These are phyloP conservation scores for Schwanniomyces pseudopolymorphus DNA, from an alignment of 805 yeast species.

Conservation along the genomic window DNA sequence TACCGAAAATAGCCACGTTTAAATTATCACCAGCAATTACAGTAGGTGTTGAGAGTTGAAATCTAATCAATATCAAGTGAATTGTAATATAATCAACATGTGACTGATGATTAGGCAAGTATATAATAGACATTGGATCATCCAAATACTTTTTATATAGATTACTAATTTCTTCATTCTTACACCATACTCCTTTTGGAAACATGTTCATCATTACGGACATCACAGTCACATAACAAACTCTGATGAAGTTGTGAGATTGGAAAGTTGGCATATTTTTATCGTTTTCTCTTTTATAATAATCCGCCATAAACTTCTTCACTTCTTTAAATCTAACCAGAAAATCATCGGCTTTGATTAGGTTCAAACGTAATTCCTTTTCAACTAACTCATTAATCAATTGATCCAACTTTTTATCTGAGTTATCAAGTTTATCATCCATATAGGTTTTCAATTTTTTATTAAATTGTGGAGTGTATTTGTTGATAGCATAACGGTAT, in stretches of 20 bases:
- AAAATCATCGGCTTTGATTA: conserved; percentile 34
- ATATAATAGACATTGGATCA: conserved; percentile 46
- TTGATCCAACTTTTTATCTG: conserved; percentile 35
- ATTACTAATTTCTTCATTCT: conserved; percentile 24
- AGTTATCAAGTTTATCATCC: conserved; percentile 29
- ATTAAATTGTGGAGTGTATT: conserved; percentile 26
- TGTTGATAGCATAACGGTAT: conserved; percentile 33
- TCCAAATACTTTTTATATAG: conserved; percentile 31
- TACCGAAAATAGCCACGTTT: conserved; percentile 57
- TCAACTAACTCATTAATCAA: conserved; percentile 34
- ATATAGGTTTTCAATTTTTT: conserved; percentile 26
- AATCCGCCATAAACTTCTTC: conserved; percentile 37
- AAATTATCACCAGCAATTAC: conserved; percentile 69
- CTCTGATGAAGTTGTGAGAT: conserved; percentile 23
- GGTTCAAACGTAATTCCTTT: conserved; percentile 36
- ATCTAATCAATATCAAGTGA: conserved; percentile 52
- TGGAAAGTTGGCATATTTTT: conserved; percentile 37
- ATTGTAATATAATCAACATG: conserved; percentile 61
- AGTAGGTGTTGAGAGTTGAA: conserved; percentile 53
- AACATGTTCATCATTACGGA: conserved; percentile 34
- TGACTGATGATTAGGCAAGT: conserved; percentile 61
- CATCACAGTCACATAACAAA: conserved; percentile 40
- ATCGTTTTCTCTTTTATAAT: conserved; percentile 33
- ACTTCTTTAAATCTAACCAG: conserved; percentile 33
- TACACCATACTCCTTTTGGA: conserved; percentile 44